Evolutionary conservation across 2,329 filamentous ascomycete species (phyloP).

Genomic region (Penicillium griseofulvum): DNA sequence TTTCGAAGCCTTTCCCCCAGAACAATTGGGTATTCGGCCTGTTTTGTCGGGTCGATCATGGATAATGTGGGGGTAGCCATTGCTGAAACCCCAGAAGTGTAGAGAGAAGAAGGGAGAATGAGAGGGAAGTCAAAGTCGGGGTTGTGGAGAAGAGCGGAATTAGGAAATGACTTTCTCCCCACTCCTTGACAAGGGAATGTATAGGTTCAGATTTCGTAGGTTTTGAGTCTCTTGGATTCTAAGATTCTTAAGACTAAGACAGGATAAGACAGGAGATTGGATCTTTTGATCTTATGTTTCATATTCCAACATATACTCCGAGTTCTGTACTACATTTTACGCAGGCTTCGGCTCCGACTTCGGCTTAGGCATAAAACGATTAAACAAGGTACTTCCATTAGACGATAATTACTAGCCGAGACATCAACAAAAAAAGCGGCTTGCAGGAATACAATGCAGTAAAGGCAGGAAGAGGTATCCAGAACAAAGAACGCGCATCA

Average conservation of each 20-base stretch:
- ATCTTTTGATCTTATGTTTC: not conserved
- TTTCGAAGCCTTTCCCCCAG: conserved; percentile 43
- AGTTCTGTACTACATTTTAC: conserved; percentile 7
- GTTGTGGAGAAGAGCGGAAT: conserved; percentile 1
- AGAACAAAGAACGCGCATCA: conserved; percentile 14
- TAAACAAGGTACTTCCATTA: conserved; percentile 8
- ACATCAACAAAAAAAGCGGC: conserved; percentile 12
- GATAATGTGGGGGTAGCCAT: conserved; percentile 37
- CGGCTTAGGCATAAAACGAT: not conserved
- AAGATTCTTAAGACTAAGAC: not conserved
- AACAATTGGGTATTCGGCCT: conserved; percentile 48
- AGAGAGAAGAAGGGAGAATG: not conserved
- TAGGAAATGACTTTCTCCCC: not conserved
- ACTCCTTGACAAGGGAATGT: not conserved
- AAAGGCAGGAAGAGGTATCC: conserved; percentile 28
- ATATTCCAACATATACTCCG: not conserved
- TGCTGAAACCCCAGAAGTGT: not conserved
- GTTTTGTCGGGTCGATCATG: conserved; percentile 46
- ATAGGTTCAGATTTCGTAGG: not conserved
- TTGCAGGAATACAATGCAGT: conserved; percentile 26
- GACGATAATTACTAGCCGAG: conserved; percentile 19
- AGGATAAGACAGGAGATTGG: too few species aligned
- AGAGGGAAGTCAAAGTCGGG: conserved; percentile 6
- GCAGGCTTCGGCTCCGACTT: conserved; percentile 3
- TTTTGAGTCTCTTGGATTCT: not conserved